Conservation (phyloP, 2,329 filamentous ascomycete species). For the Cyphellophora attinorum region DNA sequence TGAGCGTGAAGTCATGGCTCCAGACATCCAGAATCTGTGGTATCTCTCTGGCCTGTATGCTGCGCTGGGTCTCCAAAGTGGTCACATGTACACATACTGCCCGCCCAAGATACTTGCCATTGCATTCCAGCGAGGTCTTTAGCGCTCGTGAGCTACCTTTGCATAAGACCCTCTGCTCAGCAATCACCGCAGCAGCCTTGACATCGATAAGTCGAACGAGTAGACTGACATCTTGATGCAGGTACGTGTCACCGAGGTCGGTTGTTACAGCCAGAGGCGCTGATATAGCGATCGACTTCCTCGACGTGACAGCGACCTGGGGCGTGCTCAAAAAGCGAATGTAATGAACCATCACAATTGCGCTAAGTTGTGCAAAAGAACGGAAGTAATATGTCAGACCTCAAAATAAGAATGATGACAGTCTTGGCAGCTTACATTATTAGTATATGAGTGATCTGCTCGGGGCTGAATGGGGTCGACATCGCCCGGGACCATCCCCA, state of each 20-base stretch:
- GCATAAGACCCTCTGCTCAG: conserved; percentile 32
- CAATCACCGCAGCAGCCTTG: background rate
- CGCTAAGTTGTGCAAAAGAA: no score
- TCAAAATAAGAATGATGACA: no score
- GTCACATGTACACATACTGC: conserved; percentile 17
- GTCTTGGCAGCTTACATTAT: no score
- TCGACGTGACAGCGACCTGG: conserved; percentile 30
- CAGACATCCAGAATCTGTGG: conserved; percentile 48
- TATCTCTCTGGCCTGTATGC: conserved; percentile 11
- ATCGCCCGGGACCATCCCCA: no score
- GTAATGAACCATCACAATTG: conserved; percentile 55
- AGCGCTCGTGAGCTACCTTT: conserved; percentile 32
- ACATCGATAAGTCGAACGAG: conserved; percentile 12
- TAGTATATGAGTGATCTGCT: no score
- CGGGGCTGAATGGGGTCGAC: no score
- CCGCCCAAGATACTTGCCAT: conserved; percentile 13
- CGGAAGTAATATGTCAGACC: no score
- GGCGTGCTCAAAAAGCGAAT: conserved; percentile 61
- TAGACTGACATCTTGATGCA: conserved; percentile 38
- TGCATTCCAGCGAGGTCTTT: conserved; percentile 29
- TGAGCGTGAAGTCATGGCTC: conserved; percentile 37
- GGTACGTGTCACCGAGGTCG: conserved; percentile 58
- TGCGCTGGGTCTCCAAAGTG: conserved; percentile 7
- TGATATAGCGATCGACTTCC: conserved; percentile 33
- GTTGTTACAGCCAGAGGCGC: conserved; percentile 56